These are phyloP conservation scores for Wickerhamomyces alni DNA, from an alignment of 805 yeast species.

Conservation along the genomic window DNA sequence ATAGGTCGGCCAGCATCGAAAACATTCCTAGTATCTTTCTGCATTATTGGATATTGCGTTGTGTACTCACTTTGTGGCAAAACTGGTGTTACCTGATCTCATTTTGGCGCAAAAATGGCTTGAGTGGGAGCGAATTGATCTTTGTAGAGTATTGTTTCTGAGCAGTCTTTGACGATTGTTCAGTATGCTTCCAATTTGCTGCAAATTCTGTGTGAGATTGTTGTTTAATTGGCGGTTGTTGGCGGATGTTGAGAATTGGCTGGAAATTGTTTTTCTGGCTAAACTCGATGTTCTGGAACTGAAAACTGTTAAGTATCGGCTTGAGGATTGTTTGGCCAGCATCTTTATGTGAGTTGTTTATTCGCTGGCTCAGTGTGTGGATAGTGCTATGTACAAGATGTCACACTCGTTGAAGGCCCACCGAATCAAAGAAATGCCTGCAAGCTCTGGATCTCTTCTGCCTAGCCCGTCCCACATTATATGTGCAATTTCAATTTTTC, in stretches of 20 bases:
- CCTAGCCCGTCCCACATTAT: no score
- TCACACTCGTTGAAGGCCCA: neutral
- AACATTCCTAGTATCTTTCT: no score
- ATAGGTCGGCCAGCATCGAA: no score
- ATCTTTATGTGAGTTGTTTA: no score
- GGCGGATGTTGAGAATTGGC: neutral
- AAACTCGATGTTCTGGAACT: neutral
- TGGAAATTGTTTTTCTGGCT: neutral
- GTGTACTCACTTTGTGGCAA: conserved; percentile 16
- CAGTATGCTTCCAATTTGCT: neutral
- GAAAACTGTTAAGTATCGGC: no score
- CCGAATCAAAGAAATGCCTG: no score
- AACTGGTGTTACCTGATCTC: conserved; percentile 11
- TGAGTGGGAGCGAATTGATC: neutral
- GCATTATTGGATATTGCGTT: no score
- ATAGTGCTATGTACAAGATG: neutral
- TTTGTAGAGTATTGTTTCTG: neutral
- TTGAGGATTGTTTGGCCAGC: no score
- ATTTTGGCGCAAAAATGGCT: conserved; percentile 4
- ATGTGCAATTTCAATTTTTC: no score
- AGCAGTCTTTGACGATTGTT: neutral
- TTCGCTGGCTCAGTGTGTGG: no score
- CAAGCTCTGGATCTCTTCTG: no score
- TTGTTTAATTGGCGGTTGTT: neutral
- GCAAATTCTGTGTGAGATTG: neutral